Evolutionary conservation across 2,329 filamentous ascomycete species (phyloP).

Genomic region (Fusarium brachygibbosum): DNA sequence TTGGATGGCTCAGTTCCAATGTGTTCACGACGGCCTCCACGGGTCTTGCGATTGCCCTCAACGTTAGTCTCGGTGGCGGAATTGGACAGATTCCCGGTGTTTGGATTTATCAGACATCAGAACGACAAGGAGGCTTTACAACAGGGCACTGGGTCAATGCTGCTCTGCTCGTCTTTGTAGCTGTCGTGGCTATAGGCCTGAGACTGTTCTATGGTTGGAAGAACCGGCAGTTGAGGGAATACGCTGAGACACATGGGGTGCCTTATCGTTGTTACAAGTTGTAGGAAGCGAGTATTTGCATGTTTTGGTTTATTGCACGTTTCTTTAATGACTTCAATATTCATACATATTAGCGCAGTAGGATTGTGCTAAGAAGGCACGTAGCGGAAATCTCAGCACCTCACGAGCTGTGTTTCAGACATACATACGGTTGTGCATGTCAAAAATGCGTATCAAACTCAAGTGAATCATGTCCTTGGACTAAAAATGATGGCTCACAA

Average conservation of each 20-base stretch:
- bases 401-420: background rate
- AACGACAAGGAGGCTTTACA: slow-evolving; percentile 72
- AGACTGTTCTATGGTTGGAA: slow-evolving; percentile 68
- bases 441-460: background rate
- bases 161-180: slow-evolving; percentile 70
- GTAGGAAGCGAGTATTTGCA: slow-evolving; percentile 36
- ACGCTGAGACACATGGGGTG: slow-evolving; percentile 50
- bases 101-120: slow-evolving; percentile 78
- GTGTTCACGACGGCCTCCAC: slow-evolving; percentile 74
- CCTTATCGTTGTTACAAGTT: slow-evolving; percentile 59
- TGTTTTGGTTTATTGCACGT: slow-evolving; percentile 10
- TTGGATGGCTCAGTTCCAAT: slow-evolving; percentile 79
- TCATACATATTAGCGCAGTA: background rate
- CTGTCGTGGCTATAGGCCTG: slow-evolving; percentile 66
- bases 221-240: slow-evolving; percentile 56
- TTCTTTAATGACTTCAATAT: slow-evolving; percentile 6
- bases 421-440: background rate
- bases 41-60: slow-evolving; percentile 78
- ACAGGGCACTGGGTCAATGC: slow-evolving; percentile 79
- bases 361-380: background rate
- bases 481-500: slow-evolving; percentile 10
- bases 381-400: background rate
- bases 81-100: slow-evolving; percentile 79
- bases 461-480: background rate
- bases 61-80: slow-evolving; percentile 75